These are phyloP conservation scores for Theileria sp. DNA, from an alignment of 169 alveolate species.

Conservation along the genomic window DNA sequence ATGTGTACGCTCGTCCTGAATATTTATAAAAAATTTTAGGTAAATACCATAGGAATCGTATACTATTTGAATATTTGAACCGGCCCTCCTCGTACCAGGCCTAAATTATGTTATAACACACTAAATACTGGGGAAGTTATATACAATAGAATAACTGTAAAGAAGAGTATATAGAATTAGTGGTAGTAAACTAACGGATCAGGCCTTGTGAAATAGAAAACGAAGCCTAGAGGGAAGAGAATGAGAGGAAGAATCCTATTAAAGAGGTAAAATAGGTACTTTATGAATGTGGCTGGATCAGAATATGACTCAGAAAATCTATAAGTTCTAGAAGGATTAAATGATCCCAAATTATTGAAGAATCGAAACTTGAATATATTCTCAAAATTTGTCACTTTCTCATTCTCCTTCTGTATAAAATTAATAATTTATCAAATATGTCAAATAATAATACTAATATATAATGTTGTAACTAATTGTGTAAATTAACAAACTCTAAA, in stretches of 20 bases:
- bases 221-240: constrained; percentile 42
- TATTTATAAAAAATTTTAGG: not conserved
- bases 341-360: not conserved
- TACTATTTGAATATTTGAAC: constrained; percentile 42
- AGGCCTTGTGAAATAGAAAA: constrained; percentile 35
- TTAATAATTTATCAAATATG: not conserved
- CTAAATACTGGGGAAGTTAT: too few species aligned
- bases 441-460: not conserved
- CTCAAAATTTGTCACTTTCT: constrained; percentile 13
- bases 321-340: not conserved
- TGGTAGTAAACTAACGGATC: constrained; percentile 35
- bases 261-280: constrained; percentile 41
- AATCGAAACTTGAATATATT: not conserved
- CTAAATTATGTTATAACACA: not conserved
- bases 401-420: constrained; percentile 46
- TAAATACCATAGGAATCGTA: constrained; percentile 67
- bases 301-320: not conserved
- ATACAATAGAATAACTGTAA: not conserved
- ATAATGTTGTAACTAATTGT: not conserved
- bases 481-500: constrained; percentile 23
- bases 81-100: constrained; percentile 8
- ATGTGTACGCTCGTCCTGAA: constrained; percentile 64
- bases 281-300: not conserved
- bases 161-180: not conserved
- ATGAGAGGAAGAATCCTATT: constrained; percentile 44